A percentile compares a stretch with the other conserved stretches of the same genome.
These are phyloP conservation scores for Kazachstania taianensis DNA, from an alignment of 805 yeast genomes.

Conservation along the genomic window DNA sequence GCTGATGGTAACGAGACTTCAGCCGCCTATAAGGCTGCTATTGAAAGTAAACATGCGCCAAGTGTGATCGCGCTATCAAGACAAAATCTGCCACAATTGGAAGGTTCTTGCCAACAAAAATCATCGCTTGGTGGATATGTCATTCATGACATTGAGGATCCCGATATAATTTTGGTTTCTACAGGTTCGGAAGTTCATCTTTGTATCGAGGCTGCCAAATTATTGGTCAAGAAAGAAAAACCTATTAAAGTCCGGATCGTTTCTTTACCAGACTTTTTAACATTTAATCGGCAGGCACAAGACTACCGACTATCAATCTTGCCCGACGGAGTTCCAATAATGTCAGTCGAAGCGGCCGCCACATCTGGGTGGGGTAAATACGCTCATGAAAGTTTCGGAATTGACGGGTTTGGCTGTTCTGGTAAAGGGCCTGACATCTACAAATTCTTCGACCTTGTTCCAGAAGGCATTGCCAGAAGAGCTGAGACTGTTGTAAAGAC, in stretches of 20 bases:
- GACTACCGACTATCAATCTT: slow-evolving; percentile 77
- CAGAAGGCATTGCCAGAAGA: slow-evolving; percentile 84
- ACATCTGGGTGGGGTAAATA: slow-evolving; percentile 89
- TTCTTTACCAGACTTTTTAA: slow-evolving; percentile 83
- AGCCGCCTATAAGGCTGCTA: slow-evolving; percentile 66
- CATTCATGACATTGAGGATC: slow-evolving; percentile 42
- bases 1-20: slow-evolving; percentile 86
- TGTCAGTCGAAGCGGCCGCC: slow-evolving; percentile 89
- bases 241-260: slow-evolving; percentile 76
- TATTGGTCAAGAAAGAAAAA: slow-evolving; percentile 41
- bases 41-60: slow-evolving; percentile 56
- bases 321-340: slow-evolving; percentile 88
- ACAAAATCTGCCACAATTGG: slow-evolving; percentile 88
- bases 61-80: slow-evolving; percentile 68
- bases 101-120: slow-evolving; percentile 83
- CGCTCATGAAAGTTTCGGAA: slow-evolving; percentile 92
- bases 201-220: slow-evolving; percentile 73
- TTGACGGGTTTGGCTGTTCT: slow-evolving; percentile 93
- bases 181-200: slow-evolving; percentile 90
- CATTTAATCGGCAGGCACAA: slow-evolving; percentile 72
- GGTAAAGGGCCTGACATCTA: slow-evolving; percentile 79
- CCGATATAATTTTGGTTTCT: slow-evolving; percentile 69
- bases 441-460: slow-evolving; percentile 80
- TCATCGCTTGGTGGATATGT: slow-evolving; percentile 94
- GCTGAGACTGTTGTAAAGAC: slow-evolving; percentile 68